These are phyloP conservation scores for Ogataea ramenticola DNA, from an alignment of 805 yeast species.

Conservation along the genomic window DNA sequence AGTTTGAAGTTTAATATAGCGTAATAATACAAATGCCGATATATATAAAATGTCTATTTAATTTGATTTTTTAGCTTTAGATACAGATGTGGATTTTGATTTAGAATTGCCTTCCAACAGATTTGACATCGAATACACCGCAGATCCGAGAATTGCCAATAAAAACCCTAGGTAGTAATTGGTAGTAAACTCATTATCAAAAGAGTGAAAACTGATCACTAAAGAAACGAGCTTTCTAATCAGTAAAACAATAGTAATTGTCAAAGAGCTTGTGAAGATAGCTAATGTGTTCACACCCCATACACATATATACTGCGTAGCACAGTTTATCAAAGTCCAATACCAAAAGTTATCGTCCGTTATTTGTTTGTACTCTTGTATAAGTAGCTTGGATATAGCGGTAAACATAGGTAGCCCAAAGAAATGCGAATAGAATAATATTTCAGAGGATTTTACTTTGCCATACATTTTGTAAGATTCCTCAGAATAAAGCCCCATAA, in stretches of 20 bases:
- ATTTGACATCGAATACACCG: slow-evolving; percentile 27
- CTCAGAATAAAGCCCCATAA: slow-evolving; percentile 56
- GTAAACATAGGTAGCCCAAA: slow-evolving; percentile 48
- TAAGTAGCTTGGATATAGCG: slow-evolving; percentile 23
- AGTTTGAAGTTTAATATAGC: too few species aligned
- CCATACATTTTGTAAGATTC: slow-evolving; percentile 42
- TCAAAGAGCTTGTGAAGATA: slow-evolving; percentile 50
- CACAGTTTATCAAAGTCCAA: slow-evolving; percentile 34
- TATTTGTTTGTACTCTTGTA: slow-evolving; percentile 8
- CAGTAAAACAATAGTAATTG: slow-evolving; percentile 53
- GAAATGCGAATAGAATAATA: slow-evolving; percentile 53
- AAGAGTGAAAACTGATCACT: slow-evolving; percentile 45
- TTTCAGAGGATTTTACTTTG: slow-evolving; percentile 52
- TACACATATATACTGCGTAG: slow-evolving; percentile 56
- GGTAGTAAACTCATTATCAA: slow-evolving; percentile 35
- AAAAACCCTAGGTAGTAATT: slow-evolving; percentile 39
- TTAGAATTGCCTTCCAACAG: background rate
- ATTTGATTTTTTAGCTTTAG: background rate
- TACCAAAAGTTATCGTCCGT: slow-evolving; percentile 3
- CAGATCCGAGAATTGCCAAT: slow-evolving; percentile 50
- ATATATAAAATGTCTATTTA: background rate
- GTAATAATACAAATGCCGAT: too few species aligned
- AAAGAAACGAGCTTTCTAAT: slow-evolving; percentile 58
- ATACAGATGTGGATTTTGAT: background rate
- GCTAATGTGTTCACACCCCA: slow-evolving; percentile 61